phyloP scores from a whole-genome alignment of 805 yeast species.

The Ogataea pini region DNA sequence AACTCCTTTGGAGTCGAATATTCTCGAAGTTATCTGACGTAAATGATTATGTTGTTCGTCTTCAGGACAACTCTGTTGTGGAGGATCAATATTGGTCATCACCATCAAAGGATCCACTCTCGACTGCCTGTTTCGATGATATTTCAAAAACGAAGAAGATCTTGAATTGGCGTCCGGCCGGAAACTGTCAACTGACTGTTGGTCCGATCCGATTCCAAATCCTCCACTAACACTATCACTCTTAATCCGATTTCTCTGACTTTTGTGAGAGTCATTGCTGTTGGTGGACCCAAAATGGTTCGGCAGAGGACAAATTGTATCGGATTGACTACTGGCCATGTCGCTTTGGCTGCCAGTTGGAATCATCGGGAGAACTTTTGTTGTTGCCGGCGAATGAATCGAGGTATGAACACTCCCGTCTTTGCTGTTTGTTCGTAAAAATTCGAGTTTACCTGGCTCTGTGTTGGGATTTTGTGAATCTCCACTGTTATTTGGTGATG shows the following conservation, averaged over 20 bases:
- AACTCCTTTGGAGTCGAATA: conserved; percentile 72
- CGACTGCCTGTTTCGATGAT: conserved; percentile 1
- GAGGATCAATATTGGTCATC: conserved; percentile 2
- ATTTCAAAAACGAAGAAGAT: conserved; percentile 12
- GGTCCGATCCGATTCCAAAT: not conserved
- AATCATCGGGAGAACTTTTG: conserved; percentile 8
- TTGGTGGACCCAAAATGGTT: conserved; percentile 17
- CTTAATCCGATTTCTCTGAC: conserved; percentile 1
- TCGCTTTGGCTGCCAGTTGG: conserved; percentile 23
- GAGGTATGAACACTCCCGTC: conserved; percentile 12
- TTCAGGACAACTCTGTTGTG: conserved; percentile 1
- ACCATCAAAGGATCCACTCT: conserved; percentile 11
- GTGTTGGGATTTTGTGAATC: not conserved
- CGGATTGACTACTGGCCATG: conserved; percentile 22
- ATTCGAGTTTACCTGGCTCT: not conserved
- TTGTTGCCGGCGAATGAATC: conserved; percentile 16
- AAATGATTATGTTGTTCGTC: conserved; percentile 26
- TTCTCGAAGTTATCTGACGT: conserved; percentile 64
- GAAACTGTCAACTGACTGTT: conserved; percentile 9
- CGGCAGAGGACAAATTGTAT: conserved; percentile 18
- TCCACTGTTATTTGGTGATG: conserved; percentile 1
- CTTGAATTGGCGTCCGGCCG: conserved; percentile 13
- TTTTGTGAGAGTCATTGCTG: conserved; percentile 14
- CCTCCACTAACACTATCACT: not conserved
- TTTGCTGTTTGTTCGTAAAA: conserved; percentile 2